Percentiles rank a stretch among this genome's conserved stretches.
Evolutionary conservation across 495 filamentous ascomycete species (phyloP).

Genomic region (Daldinia loculata): DNA sequence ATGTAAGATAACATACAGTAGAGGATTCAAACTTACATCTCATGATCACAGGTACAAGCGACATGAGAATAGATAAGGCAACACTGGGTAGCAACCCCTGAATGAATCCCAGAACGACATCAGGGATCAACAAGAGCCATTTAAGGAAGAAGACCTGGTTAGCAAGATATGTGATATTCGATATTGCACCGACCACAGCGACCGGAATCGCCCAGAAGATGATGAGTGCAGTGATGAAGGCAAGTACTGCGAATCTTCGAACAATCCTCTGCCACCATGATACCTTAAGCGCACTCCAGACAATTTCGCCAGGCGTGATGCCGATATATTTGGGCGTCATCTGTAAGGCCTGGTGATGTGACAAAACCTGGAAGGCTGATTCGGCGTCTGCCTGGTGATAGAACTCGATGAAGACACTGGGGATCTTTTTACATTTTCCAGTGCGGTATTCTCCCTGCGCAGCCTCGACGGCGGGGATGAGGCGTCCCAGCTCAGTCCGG

Average conservation of each 20-base stretch:
- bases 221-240: slow-evolving; percentile 79
- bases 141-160: slow-evolving; percentile 68
- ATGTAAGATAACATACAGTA: not conserved
- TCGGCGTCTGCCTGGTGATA: slow-evolving; percentile 82
- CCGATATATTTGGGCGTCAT: slow-evolving; percentile 94
- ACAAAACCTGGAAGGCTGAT: slow-evolving; percentile 81
- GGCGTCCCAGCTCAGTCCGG: slow-evolving; percentile 78
- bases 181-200: slow-evolving; percentile 83
- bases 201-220: slow-evolving; percentile 98
- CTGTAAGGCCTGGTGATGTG: slow-evolving; percentile 88
- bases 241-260: slow-evolving; percentile 72
- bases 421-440: slow-evolving; percentile 72
- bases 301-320: slow-evolving; percentile 81
- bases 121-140: slow-evolving; percentile 79
- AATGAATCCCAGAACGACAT: slow-evolving; percentile 77
- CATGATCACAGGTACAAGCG: slow-evolving; percentile 86
- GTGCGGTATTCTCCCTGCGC: slow-evolving; percentile 76
- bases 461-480: slow-evolving; percentile 81
- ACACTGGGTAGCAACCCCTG: slow-evolving; percentile 85
- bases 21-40: slow-evolving; percentile 51
- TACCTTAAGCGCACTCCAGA: slow-evolving; percentile 88
- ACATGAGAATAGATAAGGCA: slow-evolving; percentile 85
- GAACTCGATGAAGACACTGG: slow-evolving; percentile 91
- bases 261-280: slow-evolving; percentile 87
- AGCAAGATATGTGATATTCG: slow-evolving; percentile 78